These are phyloP conservation scores for Nannochloropsis salina DNA, from an alignment of 108 stramenopile genomes.

Conservation along the genomic window DNA sequence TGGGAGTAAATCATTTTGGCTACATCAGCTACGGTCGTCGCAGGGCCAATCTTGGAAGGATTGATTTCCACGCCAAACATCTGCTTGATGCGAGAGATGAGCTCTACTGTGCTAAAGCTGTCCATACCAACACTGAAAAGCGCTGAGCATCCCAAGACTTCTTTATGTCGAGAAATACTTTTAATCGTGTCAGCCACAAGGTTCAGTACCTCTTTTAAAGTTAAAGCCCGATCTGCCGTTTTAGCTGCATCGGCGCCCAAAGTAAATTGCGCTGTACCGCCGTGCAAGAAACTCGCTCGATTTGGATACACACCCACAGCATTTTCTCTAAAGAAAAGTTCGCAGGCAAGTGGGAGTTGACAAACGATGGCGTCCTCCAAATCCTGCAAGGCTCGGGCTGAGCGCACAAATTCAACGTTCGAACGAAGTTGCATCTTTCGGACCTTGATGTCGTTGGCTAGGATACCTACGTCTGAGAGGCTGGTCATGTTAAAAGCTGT, in stretches of 20 bases:
- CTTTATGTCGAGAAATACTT: not conserved
- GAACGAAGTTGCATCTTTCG: not conserved
- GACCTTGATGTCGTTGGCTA: constrained; percentile 1
- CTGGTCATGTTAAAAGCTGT: constrained; percentile 11
- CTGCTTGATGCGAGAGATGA: not conserved
- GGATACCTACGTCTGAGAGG: not conserved
- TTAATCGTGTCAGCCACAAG: not conserved
- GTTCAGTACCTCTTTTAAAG: not conserved
- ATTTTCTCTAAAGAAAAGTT: not conserved
- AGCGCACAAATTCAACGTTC: not conserved
- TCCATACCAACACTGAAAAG: constrained; percentile 17
- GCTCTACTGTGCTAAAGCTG: not conserved
- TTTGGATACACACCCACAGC: not conserved
- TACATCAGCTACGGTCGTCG: not conserved
- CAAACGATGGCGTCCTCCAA: constrained; percentile 4
- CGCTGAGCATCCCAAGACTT: not conserved
- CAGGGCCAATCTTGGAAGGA: not conserved
- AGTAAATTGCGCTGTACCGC: not conserved
- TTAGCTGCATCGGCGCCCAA: not conserved
- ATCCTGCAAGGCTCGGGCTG: not conserved
- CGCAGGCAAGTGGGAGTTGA: not conserved
- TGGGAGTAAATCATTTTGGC: not conserved
- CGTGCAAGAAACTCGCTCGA: constrained; percentile 12
- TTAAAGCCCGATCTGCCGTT: constrained; percentile 5
- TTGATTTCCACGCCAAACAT: not conserved